Evolutionary conservation across 768 basidiomycete genomes (phyloP), one percentile per base, ranked within the genome.

Genomic region (Pholiota conissans): DNA sequence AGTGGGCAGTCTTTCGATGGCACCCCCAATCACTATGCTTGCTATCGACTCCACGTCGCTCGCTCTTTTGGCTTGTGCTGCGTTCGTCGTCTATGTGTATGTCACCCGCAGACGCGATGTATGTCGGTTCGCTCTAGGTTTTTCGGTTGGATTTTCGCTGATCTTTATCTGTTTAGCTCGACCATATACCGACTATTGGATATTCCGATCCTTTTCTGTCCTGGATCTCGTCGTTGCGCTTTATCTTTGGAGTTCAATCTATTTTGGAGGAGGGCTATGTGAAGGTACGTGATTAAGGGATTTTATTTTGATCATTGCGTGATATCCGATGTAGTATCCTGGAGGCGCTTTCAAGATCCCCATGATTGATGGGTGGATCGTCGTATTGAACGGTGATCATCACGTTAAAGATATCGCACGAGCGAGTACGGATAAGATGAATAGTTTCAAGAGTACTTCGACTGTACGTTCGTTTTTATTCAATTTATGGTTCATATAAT

Each of bases 321-420:
- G n/a, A n/a, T n/a, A n/a, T n/a, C n/a, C n/a, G n/a, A n/a, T n/a
- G n/a, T n/a, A 70, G 72, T 71, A 65, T 48, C 66, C 65, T 27
- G 61, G 67, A 30, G 57, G 57, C 34, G 63, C 66, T 2, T 84
- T 82, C 69, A 79, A 76, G 65, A 70, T 83, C 5, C 70, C 80
- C 0, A 69, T 67, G 50, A 65, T 79, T 37, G 70, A 77, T 46
- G 68, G 73, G 49, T 84, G 83, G 83, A 57, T 76, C 2, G 73
- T 83, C 13, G 65, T 83, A 8, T 65, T 79, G 27, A 72, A 74
- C 7, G 76, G 79, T 1, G 64, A 72, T 0, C 62, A 70, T 20
- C 71, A 73, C 30, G 66, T 81, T 16, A 79, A 82, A 4, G 79
- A 83, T 39, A 61, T 84, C 14, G 73, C 77, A 22, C 75, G 66